A percentile compares a stretch with the other conserved stretches of the same genome.
Evolutionary conservation across 345 rosid species (phyloP).

Genomic region (Citrus australasica): DNA sequence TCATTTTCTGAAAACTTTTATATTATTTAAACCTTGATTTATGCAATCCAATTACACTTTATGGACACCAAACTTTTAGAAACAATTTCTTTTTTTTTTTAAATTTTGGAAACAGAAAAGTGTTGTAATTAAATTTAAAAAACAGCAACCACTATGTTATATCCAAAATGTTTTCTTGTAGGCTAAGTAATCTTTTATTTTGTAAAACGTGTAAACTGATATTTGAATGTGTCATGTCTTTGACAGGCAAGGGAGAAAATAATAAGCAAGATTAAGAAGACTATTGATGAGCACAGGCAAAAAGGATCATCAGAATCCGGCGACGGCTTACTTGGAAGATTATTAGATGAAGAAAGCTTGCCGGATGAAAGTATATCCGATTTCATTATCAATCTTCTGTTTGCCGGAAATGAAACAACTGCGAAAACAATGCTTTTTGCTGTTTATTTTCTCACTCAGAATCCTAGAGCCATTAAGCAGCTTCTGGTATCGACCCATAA

Average conservation of each 20-base stretch:
- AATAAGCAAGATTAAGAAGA: conserved; percentile 57
- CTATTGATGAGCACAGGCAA: conserved; percentile 29
- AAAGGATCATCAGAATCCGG: conserved; percentile 26
- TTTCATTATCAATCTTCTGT: conserved; percentile 77
- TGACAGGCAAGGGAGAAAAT: conserved; percentile 67
- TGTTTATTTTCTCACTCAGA: conserved; percentile 66
- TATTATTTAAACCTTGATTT: too few relatives aligned
- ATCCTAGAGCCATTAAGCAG: conserved; percentile 59
- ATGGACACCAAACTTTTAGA: not conserved
- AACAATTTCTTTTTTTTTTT: not conserved
- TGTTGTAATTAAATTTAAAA: too few relatives aligned
- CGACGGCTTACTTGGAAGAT: conserved; percentile 61
- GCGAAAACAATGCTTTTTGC: conserved; percentile 86
- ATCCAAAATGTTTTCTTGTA: too few relatives aligned
- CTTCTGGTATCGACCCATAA: conserved; percentile 34
- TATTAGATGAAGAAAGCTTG: conserved; percentile 66
- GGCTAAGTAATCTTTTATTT: too few relatives aligned
- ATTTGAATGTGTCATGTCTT: not conserved
- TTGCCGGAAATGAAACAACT: conserved; percentile 91
- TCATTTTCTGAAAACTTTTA: not conserved
- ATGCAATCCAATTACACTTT: not conserved
- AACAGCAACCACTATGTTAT: too few relatives aligned
- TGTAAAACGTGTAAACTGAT: not conserved
- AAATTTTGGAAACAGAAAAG: too few relatives aligned
- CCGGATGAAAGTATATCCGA: conserved; percentile 64